A percentile compares a stretch with the other conserved stretches of the same genome.
These are phyloP conservation scores for Plasmodiophora brassicae DNA, from an alignment of 208 protist species.

Conservation along the genomic window DNA sequence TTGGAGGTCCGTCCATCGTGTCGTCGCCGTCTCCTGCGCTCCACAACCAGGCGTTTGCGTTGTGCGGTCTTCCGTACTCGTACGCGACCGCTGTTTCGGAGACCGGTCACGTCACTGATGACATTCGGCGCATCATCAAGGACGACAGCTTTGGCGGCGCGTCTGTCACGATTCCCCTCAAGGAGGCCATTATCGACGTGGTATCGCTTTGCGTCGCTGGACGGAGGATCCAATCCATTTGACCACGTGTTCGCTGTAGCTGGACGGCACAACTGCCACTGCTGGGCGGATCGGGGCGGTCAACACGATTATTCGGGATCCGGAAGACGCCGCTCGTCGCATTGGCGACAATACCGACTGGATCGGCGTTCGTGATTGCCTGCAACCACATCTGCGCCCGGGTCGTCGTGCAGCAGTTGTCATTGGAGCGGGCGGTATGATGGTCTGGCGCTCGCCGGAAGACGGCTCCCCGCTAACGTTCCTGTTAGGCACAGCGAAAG, in stretches of 20 bases:
- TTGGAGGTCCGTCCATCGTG: background rate
- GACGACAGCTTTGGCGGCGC: background rate
- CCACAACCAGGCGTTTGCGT: background rate
- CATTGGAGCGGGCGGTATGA: background rate
- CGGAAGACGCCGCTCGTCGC: background rate
- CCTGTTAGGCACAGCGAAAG: background rate
- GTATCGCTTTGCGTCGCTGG: background rate
- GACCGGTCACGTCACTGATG: background rate
- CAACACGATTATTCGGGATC: background rate
- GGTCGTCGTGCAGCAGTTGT: background rate
- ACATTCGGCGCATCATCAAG: background rate
- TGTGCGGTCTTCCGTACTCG: background rate
- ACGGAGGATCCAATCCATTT: no score
- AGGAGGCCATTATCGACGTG: background rate
- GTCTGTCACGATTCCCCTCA: constrained; percentile 5
- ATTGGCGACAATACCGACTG: background rate
- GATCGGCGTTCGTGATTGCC: background rate
- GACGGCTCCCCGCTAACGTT: background rate
- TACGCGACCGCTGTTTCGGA: background rate
- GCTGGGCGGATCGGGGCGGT: background rate
- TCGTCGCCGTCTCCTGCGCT: background rate
- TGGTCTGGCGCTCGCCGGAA: background rate
- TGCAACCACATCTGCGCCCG: background rate
- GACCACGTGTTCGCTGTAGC: background rate
- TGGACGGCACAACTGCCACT: background rate